These are phyloP conservation scores for Zychaea mexicana DNA, from an alignment of 371 early-diverging fungal genomes.

Conservation along the genomic window DNA sequence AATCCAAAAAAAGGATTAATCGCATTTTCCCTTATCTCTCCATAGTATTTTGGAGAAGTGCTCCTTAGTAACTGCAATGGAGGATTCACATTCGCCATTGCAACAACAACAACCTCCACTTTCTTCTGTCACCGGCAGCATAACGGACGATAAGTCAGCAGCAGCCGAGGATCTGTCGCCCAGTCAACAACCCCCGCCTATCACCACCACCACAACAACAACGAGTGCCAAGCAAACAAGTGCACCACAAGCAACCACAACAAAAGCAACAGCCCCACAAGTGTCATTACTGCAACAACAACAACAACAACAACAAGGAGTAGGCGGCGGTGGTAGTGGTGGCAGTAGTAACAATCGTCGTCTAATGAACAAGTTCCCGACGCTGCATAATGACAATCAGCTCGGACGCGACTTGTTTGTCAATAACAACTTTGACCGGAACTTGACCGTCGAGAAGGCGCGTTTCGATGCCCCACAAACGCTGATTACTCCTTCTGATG, in stretches of 20 bases:
- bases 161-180: too few relatives aligned
- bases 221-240: too few relatives aligned
- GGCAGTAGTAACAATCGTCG: not conserved
- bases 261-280: too few relatives aligned
- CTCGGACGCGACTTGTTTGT: slow-evolving; percentile 20
- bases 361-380: slow-evolving; percentile 28
- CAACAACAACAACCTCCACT: too few relatives aligned
- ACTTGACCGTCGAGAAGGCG: slow-evolving; percentile 32
- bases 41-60: too few relatives aligned
- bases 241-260: too few relatives aligned
- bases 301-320: too few relatives aligned
- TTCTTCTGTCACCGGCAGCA: too few relatives aligned
- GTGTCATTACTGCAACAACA: too few relatives aligned
- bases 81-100: not conserved
- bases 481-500: not conserved
- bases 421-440: slow-evolving; percentile 30
- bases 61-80: not conserved
- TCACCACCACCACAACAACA: too few relatives aligned
- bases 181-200: not conserved
- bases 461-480: slow-evolving; percentile 25
- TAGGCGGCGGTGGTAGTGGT: too few relatives aligned
- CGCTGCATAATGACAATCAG: slow-evolving; percentile 26
- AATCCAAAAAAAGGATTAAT: not conserved
- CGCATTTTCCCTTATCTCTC: not conserved
- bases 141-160: too few relatives aligned